Conservation (phyloP, 2,329 filamentous ascomycete genomes). For the Plenodomus biglobosus region DNA sequence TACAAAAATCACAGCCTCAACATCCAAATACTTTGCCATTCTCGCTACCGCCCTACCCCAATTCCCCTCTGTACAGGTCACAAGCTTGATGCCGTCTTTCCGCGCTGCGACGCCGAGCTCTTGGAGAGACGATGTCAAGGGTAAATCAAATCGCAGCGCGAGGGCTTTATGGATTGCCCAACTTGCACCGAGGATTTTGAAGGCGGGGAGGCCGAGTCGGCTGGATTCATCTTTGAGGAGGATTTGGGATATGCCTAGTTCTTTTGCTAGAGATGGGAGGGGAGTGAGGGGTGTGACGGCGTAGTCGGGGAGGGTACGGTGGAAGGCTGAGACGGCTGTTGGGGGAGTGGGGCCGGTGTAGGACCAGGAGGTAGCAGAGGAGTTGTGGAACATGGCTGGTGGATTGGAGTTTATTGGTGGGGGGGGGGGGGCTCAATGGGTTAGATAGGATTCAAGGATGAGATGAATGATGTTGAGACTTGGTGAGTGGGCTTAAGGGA, state of each 20-base stretch:
- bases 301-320: slow-evolving; percentile 61
- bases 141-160: slow-evolving; percentile 48
- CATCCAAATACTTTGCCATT: slow-evolving; percentile 63
- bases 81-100: slow-evolving; percentile 47
- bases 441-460: no score
- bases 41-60: slow-evolving; percentile 72
- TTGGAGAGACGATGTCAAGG: slow-evolving; percentile 48
- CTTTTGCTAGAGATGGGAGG: slow-evolving; percentile 57
- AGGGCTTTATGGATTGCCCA: slow-evolving; percentile 69
- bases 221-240: slow-evolving; percentile 71
- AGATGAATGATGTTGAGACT: no score
- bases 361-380: slow-evolving; percentile 26
- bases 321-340: slow-evolving; percentile 51
- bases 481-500: no score
- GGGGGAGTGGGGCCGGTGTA: slow-evolving; percentile 10
- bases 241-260: slow-evolving; percentile 57
- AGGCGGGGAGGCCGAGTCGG: slow-evolving; percentile 69
- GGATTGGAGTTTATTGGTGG: no score
- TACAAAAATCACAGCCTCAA: slow-evolving; percentile 63
- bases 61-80: slow-evolving; percentile 74
- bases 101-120: slow-evolving; percentile 44
- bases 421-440: not conserved
- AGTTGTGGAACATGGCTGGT: slow-evolving; percentile 29
- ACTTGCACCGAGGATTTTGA: slow-evolving; percentile 79
- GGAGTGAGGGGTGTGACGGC: slow-evolving; percentile 56